These are phyloP conservation scores for Chrysosphaeria jannelii DNA, from an alignment of 2,329 filamentous ascomycete genomes.

Conservation along the genomic window DNA sequence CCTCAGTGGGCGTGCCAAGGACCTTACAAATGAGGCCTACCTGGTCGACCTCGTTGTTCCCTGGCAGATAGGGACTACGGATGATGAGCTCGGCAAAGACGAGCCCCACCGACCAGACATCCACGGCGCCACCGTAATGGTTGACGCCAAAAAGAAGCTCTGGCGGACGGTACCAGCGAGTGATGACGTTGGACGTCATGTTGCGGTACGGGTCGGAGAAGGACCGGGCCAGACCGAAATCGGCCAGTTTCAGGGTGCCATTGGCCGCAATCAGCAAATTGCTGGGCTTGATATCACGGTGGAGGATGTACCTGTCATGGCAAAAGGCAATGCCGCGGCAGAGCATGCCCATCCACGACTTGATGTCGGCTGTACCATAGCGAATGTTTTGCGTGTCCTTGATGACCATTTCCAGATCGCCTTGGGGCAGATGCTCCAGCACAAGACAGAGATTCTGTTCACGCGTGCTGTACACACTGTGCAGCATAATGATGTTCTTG, in stretches of 20 bases:
- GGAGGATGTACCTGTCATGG: constrained; percentile 76
- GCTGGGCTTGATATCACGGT: constrained; percentile 97
- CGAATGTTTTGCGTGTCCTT: constrained; percentile 49
- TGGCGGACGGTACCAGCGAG: constrained; percentile 82
- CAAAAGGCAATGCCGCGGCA: constrained; percentile 81
- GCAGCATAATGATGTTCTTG: constrained; percentile 79
- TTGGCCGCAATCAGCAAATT: constrained; percentile 84
- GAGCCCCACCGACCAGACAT: constrained; percentile 78
- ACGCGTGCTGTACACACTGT: constrained; percentile 83
- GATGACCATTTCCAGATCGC: constrained; percentile 83
- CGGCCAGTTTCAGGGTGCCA: constrained; percentile 79
- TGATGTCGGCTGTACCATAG: constrained; percentile 75
- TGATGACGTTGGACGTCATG: constrained; percentile 92
- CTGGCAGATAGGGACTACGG: constrained; percentile 55
- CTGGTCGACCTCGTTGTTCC: constrained; percentile 64
- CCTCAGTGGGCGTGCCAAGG: constrained; percentile 73
- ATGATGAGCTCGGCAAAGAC: constrained; percentile 80
- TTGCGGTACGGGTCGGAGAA: constrained; percentile 66
- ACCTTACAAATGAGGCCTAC: constrained; percentile 56
- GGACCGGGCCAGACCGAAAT: constrained; percentile 78
- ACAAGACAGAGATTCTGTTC: constrained; percentile 92
- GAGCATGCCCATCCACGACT: constrained; percentile 98
- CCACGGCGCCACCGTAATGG: constrained; percentile 72
- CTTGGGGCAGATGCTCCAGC: constrained; percentile 75
- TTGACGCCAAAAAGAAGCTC: constrained; percentile 76